Evolutionary conservation across 1,284 basidiomycete species (phyloP).

Genomic region (Flammula alnicola): DNA sequence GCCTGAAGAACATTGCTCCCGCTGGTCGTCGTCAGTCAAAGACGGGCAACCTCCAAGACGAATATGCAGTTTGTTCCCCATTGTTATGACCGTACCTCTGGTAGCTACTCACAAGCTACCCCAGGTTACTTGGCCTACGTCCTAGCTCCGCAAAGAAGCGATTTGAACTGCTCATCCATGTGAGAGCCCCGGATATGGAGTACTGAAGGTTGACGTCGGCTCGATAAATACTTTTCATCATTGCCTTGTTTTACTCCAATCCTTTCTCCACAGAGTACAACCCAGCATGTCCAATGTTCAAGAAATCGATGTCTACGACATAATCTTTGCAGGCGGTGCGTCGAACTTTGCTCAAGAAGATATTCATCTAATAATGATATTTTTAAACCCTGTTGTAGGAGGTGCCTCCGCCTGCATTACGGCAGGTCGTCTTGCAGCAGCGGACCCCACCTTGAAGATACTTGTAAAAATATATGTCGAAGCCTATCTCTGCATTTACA

Average conservation of each 20-base stretch:
- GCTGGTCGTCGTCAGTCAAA: no score
- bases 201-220: background rate
- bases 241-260: background rate
- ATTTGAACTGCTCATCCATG: background rate
- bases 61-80: no score
- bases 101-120: background rate
- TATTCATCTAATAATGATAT: background rate
- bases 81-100: no score
- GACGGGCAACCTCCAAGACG: no score
- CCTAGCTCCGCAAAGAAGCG: background rate
- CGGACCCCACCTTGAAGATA: slow-evolving; percentile 48
- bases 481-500: background rate
- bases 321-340: slow-evolving; percentile 53
- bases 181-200: background rate
- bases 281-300: slow-evolving; percentile 7
- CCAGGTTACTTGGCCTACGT: background rate
- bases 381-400: slow-evolving; percentile 32
- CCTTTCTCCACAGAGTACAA: background rate
- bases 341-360: background rate
- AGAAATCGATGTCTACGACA: slow-evolving; percentile 37
- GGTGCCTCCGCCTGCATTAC: slow-evolving; percentile 51
- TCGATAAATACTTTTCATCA: slow-evolving; percentile 9
- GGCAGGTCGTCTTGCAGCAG: slow-evolving; percentile 49
- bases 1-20: no score
- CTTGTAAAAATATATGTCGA: slow-evolving; percentile 29